Base-by-base conservation (phyloP, 805 yeast genomes). In the Candida alai region DNA sequence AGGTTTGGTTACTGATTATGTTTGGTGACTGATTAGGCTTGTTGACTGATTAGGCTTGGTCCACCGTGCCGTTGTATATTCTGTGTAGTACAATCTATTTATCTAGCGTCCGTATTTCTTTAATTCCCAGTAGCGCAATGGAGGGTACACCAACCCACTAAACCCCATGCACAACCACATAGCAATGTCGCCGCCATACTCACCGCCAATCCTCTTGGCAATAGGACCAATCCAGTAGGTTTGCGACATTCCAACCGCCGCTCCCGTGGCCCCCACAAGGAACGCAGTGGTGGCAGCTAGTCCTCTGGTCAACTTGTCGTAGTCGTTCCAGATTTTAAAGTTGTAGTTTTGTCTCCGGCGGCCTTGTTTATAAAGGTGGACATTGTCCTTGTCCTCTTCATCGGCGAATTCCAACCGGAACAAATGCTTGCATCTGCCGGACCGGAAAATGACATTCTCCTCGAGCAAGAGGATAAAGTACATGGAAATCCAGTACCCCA, bases 401-500 rank as follows among this genome's bases (percentile, higher is more conserved):
- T 13, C 19, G 10, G 45, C 49, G 34, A 60, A 56, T 40, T 62
- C 68, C 28, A 49, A 48, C 6, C 52, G 51, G 42, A 48, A 62
- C 35, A 62, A 48, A 42, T 62, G 56, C 13, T 41, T 40, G 40
- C 60, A 58, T 26, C 60, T 47, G 30, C 56, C 44, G 28, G 77
- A 68, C 51, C 96, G 70, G 62, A 86, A 86, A 12, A 85, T 67
- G 4, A 70, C 37, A 49, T 84, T 84, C 54, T 86, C 96, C 44
- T 83, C 85, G 3, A 84, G 39, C 21, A 85, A 58, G 28, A 86
- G 54, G n/a, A 75, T 72, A 47, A 80, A 75, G 55, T 86, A 87
- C 62, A 86, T 84, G 38, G 89, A 76, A 36, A 84, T 75, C 96
- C 96, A 86, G 60, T 86, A 86, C 2, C 95, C 95, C 39, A 86